These are phyloP conservation scores for Lichtheimia ramosa DNA, from an alignment of 371 early-diverging fungal species.

Conservation along the genomic window DNA sequence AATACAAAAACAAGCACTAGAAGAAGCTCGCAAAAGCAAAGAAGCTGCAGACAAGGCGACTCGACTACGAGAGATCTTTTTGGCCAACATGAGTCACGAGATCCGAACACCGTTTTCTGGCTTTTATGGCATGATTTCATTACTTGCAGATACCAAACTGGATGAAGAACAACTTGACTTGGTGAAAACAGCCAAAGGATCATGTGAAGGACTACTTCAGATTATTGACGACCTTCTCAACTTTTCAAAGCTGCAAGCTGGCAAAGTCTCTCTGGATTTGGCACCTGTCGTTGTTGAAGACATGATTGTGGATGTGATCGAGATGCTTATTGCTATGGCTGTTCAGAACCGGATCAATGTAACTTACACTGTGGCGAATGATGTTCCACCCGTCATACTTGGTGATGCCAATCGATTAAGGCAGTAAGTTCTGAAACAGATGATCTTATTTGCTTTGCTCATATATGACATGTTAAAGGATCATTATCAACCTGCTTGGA, in stretches of 20 bases:
- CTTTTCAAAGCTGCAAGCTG: conserved; percentile 64
- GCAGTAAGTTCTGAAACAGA: conserved; percentile 22
- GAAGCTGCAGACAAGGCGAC: conserved; percentile 46
- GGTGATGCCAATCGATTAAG: conserved; percentile 49
- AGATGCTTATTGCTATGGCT: conserved; percentile 53
- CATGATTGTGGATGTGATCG: conserved; percentile 56
- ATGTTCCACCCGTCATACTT: conserved; percentile 36
- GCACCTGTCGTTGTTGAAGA: conserved; percentile 52
- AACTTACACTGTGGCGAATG: conserved; percentile 39
- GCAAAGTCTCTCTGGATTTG: conserved; percentile 55
- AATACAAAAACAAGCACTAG: conserved; percentile 44
- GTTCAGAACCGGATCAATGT: conserved; percentile 51
- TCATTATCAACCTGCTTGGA: conserved; percentile 40
- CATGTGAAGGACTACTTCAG: conserved; percentile 55
- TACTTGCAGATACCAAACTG: conserved; percentile 47
- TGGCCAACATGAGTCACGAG: conserved; percentile 63
- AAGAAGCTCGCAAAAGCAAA: conserved; percentile 43
- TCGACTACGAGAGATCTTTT: conserved; percentile 48
- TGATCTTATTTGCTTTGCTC: neutral
- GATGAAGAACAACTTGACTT: conserved; percentile 52
- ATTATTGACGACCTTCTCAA: conserved; percentile 66
- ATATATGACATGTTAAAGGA: conserved; percentile 9
- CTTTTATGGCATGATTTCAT: conserved; percentile 59
- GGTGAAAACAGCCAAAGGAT: conserved; percentile 59
- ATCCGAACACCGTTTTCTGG: conserved; percentile 61